These are phyloP conservation scores for Trichoderma oligosporum DNA, from an alignment of 2,329 filamentous ascomycete genomes.

Conservation along the genomic window DNA sequence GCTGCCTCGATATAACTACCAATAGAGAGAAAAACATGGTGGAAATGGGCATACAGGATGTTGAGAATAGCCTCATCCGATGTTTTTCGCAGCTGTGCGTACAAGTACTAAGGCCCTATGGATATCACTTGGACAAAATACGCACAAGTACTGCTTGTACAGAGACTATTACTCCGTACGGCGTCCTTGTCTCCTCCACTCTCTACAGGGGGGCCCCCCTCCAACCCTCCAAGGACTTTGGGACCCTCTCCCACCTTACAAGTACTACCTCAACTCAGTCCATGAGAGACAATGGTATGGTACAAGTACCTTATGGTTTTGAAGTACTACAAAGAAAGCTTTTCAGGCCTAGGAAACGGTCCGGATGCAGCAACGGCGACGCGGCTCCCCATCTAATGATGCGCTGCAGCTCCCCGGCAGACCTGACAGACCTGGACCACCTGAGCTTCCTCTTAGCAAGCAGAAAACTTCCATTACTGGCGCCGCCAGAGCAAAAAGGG, in stretches of 20 bases:
- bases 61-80: not conserved
- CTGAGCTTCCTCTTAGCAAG: not conserved
- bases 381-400: constrained; percentile 17
- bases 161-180: too few relatives aligned
- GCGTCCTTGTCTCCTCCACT: not conserved
- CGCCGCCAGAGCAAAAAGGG: not conserved
- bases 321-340: not conserved
- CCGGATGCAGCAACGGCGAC: constrained; percentile 18
- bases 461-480: constrained; percentile 7
- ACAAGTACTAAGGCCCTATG: not conserved
- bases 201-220: constrained; percentile 2
- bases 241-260: too few relatives aligned
- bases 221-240: constrained; percentile 1
- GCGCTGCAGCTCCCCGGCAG: constrained; percentile 17
- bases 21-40: too few relatives aligned
- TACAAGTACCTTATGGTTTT: too few relatives aligned
- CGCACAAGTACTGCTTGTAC: not conserved
- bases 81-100: not conserved
- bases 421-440: constrained; percentile 9
- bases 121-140: not conserved
- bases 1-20: not conserved
- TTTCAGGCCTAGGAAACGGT: constrained; percentile 12
- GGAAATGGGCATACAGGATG: not conserved
- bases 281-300: constrained; percentile 4
- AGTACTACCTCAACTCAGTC: not conserved